Evolutionary conservation across 73 alveolate species (phyloP), one percentile per base, ranked within the genome.

Genomic region (Tetrahymena borealis): DNA sequence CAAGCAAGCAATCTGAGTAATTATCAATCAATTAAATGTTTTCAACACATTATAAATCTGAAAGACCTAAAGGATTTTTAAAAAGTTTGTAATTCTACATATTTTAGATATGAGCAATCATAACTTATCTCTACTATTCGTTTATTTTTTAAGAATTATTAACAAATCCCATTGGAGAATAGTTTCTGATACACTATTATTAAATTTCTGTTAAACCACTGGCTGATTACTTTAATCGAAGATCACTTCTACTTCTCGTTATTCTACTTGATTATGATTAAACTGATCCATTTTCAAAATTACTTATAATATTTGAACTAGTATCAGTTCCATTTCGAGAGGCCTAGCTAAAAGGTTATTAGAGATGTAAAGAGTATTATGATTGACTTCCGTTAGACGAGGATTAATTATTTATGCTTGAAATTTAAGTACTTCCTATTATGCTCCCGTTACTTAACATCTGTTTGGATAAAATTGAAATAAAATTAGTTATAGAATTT

Each of bases 1-100:
- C 43, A n/a, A 91, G 92, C 20, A 96, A 43, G 32, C 95, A 90
- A 38, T 91, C 96, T 1, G 91, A 78, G 90, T 93, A 91, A 18
- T 94, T 13, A 39, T 60, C 85, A n/a, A 18, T 91, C 93, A 78
- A 94, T 78, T 78, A 38, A 31, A 90, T 40, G 42, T 40, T 38
- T 93, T 93, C 91, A 90, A 31, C 40, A 40, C 38, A 41, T 90
- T 78, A 31, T 77, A 20, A 12, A 35, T 91, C 77, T n/a, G 24
- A 39, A 13, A 35, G 32, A 11, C 90, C 90, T 18, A 33, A 15
- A n/a, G 93, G 40, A 35, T 33, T 20, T 41, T 78, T 92, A n/a
- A 38, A 32, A 36, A 39, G 78, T 31, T 92, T 79, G 16, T 33
- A 32, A 13, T 78, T 78, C 37, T 78, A 41, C 38, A 40, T 32